A percentile compares a stretch with the other conserved stretches of the same genome.
phyloP scores from a whole-genome alignment of 495 filamentous ascomycete genomes.

The Aspergillus nanangensis region DNA sequence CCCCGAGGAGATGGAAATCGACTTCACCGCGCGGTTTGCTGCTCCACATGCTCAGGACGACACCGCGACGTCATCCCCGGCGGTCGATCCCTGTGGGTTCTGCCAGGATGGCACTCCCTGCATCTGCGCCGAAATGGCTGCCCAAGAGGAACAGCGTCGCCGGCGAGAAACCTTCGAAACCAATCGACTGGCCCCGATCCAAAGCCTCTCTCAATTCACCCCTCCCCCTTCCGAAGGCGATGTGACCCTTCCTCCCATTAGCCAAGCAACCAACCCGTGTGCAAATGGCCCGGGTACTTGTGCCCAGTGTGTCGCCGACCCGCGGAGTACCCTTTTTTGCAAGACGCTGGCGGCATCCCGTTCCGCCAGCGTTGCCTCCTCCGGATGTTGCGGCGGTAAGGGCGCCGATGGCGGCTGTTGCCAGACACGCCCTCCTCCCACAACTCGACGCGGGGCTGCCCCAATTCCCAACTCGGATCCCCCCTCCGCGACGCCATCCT shows the following conservation, averaged over 20 bases:
- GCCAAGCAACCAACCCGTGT: conserved; percentile 49
- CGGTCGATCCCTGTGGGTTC: conserved; percentile 76
- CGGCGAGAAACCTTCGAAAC: conserved; percentile 31
- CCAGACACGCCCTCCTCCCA: conserved; percentile 22
- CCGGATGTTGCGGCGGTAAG: conserved; percentile 51
- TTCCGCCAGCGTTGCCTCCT: conserved; percentile 39
- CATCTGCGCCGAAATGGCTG: conserved; percentile 72
- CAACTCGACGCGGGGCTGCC: conserved; percentile 3
- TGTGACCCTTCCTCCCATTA: conserved; percentile 39
- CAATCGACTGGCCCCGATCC: conserved; percentile 45
- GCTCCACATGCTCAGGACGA: conserved; percentile 33
- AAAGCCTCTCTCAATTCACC: conserved; percentile 55
- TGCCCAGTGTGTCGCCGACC: conserved; percentile 71
- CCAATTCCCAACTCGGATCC: not conserved
- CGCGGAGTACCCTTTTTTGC: conserved; percentile 80
- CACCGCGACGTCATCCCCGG: conserved; percentile 32
- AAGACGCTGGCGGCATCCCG: conserved; percentile 70
- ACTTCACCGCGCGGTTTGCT: conserved; percentile 66
- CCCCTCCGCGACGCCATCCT: conserved; percentile 20
- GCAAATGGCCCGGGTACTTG: conserved; percentile 76
- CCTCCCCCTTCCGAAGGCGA: conserved; percentile 68
- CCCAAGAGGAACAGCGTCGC: conserved; percentile 37
- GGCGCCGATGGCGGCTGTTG: conserved; percentile 50
- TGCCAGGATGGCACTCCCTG: conserved; percentile 81
- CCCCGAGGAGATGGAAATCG: conserved; percentile 64